phyloP scores from a whole-genome alignment of 345 rosid genomes.

The Aquilaria sinensis region DNA sequence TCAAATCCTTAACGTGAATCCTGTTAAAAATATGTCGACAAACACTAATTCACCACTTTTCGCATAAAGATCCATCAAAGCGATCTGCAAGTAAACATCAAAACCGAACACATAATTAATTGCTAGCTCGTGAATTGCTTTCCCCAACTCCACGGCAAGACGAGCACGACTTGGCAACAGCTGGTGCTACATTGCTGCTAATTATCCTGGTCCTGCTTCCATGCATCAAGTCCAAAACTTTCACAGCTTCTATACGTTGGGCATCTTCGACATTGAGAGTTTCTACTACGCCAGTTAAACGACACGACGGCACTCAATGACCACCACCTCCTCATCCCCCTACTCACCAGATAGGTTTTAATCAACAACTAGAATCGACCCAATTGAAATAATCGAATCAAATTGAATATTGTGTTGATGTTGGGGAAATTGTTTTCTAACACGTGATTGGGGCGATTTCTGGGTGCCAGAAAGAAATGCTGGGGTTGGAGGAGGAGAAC shows the following conservation, averaged over 20 bases:
- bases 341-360: slow-evolving; percentile 64
- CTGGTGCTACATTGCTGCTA: not conserved
- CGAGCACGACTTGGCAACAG: slow-evolving; percentile 1
- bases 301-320: slow-evolving; percentile 50
- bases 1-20: not conserved
- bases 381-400: not conserved
- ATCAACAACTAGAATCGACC: not conserved
- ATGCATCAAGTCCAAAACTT: not conserved
- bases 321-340: slow-evolving; percentile 59
- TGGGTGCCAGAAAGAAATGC: slow-evolving; percentile 69
- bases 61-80: not conserved
- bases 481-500: slow-evolving; percentile 71
- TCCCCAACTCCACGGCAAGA: not conserved
- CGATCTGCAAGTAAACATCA: not conserved
- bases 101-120: not conserved
- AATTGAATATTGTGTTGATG: not conserved
- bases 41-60: not conserved
- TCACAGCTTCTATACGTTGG: slow-evolving; percentile 10
- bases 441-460: slow-evolving; percentile 72
- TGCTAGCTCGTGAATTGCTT: not conserved
- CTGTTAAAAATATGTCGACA: not conserved
- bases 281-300: slow-evolving; percentile 69
- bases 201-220: too few species aligned
- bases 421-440: slow-evolving; percentile 9
- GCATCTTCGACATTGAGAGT: slow-evolving; percentile 66